These are phyloP conservation scores for Ustilago tritici DNA, from an alignment of 1,284 basidiomycete species.

Conservation along the genomic window DNA sequence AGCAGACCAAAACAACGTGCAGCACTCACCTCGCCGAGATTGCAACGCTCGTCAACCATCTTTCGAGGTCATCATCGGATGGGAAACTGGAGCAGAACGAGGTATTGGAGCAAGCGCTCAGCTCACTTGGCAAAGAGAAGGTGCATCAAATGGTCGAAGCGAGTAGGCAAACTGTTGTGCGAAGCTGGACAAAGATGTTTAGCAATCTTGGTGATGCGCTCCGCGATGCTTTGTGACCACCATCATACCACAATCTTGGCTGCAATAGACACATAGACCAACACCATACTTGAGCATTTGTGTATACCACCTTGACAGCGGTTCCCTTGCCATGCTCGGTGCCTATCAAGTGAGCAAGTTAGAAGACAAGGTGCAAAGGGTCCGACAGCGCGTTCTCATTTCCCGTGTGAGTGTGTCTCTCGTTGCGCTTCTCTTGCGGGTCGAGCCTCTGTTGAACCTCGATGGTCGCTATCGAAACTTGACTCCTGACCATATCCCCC, in stretches of 20 bases:
- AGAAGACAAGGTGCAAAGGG: too few relatives aligned
- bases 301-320: background rate
- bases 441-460: too few relatives aligned
- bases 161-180: constrained; percentile 20
- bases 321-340: too few relatives aligned
- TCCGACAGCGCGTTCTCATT: too few relatives aligned
- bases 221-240: constrained; percentile 27
- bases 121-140: constrained; percentile 17
- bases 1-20: constrained; percentile 12
- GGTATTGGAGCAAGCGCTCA: constrained; percentile 25
- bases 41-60: constrained; percentile 36
- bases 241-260: background rate
- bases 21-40: constrained; percentile 41
- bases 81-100: background rate
- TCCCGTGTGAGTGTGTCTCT: too few relatives aligned
- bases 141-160: constrained; percentile 26
- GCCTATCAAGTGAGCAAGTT: too few relatives aligned
- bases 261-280: background rate
- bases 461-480: too few relatives aligned
- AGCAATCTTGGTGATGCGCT: constrained; percentile 34
- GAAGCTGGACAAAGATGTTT: constrained; percentile 31
- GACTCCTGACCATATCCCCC: too few relatives aligned
- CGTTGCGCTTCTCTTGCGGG: too few relatives aligned
- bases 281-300: background rate
- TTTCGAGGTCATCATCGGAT: constrained; percentile 10